These are phyloP conservation scores for Pseudogymnoascus sp. DNA, from an alignment of 2,329 filamentous ascomycete genomes.

Conservation along the genomic window DNA sequence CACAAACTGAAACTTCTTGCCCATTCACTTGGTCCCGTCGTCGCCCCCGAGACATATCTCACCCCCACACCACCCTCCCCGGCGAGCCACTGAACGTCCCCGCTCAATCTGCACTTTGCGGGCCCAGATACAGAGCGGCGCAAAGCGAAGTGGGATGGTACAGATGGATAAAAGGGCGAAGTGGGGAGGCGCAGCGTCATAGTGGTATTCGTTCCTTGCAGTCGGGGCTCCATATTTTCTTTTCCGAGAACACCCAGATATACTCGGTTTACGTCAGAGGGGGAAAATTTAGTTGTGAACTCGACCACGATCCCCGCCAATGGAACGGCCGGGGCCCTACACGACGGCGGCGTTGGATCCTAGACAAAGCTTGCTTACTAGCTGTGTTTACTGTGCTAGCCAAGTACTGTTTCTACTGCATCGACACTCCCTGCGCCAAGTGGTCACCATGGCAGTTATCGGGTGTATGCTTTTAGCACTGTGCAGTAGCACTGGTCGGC, in stretches of 20 bases:
- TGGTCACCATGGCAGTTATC: background rate
- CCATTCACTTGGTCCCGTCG: background rate
- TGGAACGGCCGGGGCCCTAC: background rate
- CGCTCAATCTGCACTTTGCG: background rate
- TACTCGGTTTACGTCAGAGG: background rate
- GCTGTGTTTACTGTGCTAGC: background rate
- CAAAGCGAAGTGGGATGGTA: background rate
- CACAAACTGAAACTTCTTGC: background rate
- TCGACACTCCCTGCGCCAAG: background rate
- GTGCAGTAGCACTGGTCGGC: background rate
- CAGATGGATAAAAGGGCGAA: background rate
- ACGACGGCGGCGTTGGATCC: background rate
- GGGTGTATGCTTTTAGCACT: background rate
- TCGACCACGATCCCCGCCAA: background rate
- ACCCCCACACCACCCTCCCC: background rate
- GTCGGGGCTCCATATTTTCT: background rate
- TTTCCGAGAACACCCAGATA: conserved; percentile 6
- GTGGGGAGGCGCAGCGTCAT: conserved; percentile 6
- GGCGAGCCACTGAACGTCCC: background rate
- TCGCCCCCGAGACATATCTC: conserved; percentile 6
- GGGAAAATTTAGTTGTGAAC: background rate
- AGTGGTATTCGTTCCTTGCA: background rate
- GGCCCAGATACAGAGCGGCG: background rate
- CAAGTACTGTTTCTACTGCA: background rate
- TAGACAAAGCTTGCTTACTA: background rate